Conservation (phyloP, 2,329 filamentous ascomycete species). For the Penicillium palitans region DNA sequence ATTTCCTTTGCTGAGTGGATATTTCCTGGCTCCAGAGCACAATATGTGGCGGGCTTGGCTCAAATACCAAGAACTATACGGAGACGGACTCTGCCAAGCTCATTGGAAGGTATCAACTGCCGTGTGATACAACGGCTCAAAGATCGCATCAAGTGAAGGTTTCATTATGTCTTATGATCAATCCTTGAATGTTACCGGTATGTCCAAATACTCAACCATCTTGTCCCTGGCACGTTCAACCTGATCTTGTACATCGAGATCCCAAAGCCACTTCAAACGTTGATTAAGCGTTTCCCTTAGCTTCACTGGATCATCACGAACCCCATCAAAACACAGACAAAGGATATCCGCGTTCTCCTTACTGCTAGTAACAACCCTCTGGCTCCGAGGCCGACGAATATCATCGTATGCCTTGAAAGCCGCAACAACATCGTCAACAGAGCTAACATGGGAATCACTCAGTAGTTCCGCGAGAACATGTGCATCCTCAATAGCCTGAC, state of each 20-base stretch:
- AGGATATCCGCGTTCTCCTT: slow-evolving; percentile 43
- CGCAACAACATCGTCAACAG: slow-evolving; percentile 38
- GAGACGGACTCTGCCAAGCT: background rate
- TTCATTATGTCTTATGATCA: background rate
- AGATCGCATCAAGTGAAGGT: too few relatives aligned
- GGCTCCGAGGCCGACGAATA: slow-evolving; percentile 51
- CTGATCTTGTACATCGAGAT: slow-evolving; percentile 33
- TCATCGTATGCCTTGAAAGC: slow-evolving; percentile 56
- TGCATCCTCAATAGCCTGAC: slow-evolving; percentile 42
- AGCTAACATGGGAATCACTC: slow-evolving; percentile 37
- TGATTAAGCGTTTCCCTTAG: slow-evolving; percentile 25
- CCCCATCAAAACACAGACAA: slow-evolving; percentile 29
- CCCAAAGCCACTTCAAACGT: slow-evolving; percentile 38
- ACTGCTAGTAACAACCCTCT: slow-evolving; percentile 54
- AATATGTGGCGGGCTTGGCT: background rate
- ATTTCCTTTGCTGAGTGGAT: too few relatives aligned
- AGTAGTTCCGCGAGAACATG: slow-evolving; percentile 48
- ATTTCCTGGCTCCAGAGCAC: too few relatives aligned
- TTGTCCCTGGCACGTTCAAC: slow-evolving; percentile 24
- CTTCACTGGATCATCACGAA: slow-evolving; percentile 30
- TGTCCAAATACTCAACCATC: slow-evolving; percentile 13
- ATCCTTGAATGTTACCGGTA: background rate
- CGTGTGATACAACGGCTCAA: background rate
- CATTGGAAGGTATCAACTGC: background rate
- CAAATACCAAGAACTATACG: background rate